Evolutionary conservation across 2,329 filamentous ascomycete genomes (phyloP).

Genomic region (Mycocentrospora acerina): DNA sequence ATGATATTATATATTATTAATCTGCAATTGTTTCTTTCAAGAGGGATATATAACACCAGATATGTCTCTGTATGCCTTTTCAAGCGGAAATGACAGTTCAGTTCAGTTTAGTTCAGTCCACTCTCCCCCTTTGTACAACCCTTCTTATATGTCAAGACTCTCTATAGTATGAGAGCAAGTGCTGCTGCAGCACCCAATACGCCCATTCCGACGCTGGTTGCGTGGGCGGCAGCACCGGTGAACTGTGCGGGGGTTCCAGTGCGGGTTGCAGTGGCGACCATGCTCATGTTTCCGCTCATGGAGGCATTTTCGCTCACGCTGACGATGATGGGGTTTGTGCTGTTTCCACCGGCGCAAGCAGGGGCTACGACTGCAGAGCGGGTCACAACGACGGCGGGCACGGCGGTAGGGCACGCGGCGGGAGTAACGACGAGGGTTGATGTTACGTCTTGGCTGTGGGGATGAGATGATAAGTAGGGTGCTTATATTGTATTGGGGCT

Average conservation of each 20-base stretch:
- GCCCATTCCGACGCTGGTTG: slow-evolving; percentile 1
- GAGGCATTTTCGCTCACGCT: slow-evolving; percentile 12
- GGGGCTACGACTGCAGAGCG: slow-evolving; percentile 15
- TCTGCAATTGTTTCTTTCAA: no score
- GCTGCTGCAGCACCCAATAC: no score
- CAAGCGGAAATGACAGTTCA: no score
- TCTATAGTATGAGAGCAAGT: no score
- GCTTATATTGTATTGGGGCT: no score
- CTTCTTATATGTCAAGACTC: no score
- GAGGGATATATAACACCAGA: no score
- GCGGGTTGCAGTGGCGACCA: neutral
- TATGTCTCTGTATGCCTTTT: no score
- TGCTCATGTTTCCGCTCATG: slow-evolving; percentile 1
- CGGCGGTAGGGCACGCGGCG: slow-evolving; percentile 17
- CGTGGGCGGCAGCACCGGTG: slow-evolving; percentile 9
- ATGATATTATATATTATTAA: no score
- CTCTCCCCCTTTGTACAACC: no score
- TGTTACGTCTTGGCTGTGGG: slow-evolving; percentile 11
- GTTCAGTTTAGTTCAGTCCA: no score
- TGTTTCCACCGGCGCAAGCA: slow-evolving; percentile 18
- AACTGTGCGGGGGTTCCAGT: slow-evolving; percentile 5
- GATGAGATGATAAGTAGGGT: no score
- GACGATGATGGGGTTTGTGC: slow-evolving; percentile 19
- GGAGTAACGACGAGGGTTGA: slow-evolving; percentile 17
- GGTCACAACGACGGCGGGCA: slow-evolving; percentile 19